Evolutionary conservation across 2,329 filamentous ascomycete genomes (phyloP), one percentile per base, ranked within the genome.

Genomic region (Penicillium occitanis): DNA sequence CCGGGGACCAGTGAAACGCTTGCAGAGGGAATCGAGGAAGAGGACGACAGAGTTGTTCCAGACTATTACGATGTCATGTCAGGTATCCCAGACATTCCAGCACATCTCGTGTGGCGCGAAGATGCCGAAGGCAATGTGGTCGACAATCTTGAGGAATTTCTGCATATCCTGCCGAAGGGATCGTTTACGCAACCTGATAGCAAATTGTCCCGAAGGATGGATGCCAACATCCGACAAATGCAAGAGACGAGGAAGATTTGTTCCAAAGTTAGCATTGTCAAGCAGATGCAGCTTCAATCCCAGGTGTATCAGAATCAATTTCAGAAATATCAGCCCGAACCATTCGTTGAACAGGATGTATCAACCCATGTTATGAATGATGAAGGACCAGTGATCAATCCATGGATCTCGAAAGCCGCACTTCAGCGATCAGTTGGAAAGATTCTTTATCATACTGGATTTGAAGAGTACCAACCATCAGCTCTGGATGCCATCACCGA

Each of bases 291-390:
- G 80, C 88, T 98, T 63, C 95, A 99, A 77, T 92, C 93, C 61
- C 95, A 97, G 86, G 91, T 92, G 75, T 99, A 99, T 76, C 91
- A 93, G 74, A 99, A 99, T 74, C 95, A 99, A 77, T 99, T 99
- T 73, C 93, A 94, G 70, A 97, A 97, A 79, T 97, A 96, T 75
- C 92, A 97, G 69, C 91, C 91, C 0, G 90, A 94, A 74, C 91
- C 92, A 0, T 97, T 99, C 69, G 81, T 90, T 19, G 95, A 99
- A 79, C 85, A 87, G 50, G 95, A 98, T 74, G 88, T 95, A 62
- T 90, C 93, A 61, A 87, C 93, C n/a, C 90, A 95, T 74, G 94
- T 97, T 64, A 88, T 95, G 64, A 91, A 91, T 44, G 93, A 96
- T 71, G 89, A 94, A 67, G 92, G 94, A 0, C 90, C 95, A 8